phyloP scores from a whole-genome alignment of 2,329 filamentous ascomycete genomes.

The Colletotrichum sansevieriae region DNA sequence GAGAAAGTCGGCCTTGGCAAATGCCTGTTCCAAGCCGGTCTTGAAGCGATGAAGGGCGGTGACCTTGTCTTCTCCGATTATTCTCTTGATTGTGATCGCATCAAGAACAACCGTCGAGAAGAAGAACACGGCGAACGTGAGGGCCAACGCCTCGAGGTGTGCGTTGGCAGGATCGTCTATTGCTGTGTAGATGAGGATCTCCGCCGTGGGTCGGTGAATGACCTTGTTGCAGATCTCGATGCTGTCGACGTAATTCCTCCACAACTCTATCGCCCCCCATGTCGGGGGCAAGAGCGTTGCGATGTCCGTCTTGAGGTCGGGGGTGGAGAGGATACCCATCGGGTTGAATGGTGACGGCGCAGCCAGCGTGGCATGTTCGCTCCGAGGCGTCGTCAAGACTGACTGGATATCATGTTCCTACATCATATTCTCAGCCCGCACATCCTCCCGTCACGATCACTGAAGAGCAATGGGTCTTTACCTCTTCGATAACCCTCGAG shows the following conservation, averaged over 20 bases:
- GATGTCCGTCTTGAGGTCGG: slow-evolving; percentile 37
- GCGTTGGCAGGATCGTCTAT: slow-evolving; percentile 48
- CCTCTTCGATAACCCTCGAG: slow-evolving; percentile 52
- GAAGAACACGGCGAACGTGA: slow-evolving; percentile 65
- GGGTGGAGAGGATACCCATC: slow-evolving; percentile 50
- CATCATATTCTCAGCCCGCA: neutral
- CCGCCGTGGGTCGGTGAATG: slow-evolving; percentile 48
- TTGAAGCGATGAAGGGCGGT: slow-evolving; percentile 48
- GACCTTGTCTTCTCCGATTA: slow-evolving; percentile 45
- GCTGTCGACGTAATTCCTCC: slow-evolving; percentile 48
- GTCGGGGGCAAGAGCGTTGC: slow-evolving; percentile 45
- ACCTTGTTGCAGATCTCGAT: slow-evolving; percentile 49
- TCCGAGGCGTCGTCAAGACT: slow-evolving; percentile 39
- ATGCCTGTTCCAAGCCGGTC: slow-evolving; percentile 52
- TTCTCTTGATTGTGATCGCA: slow-evolving; percentile 51
- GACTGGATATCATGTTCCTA: slow-evolving; percentile 44
- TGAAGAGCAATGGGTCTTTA: neutral
- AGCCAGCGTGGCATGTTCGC: neutral
- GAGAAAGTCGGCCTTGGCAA: slow-evolving; percentile 55
- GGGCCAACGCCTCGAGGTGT: slow-evolving; percentile 48
- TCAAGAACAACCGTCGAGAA: slow-evolving; percentile 58
- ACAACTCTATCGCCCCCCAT: slow-evolving; percentile 47
- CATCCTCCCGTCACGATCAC: neutral
- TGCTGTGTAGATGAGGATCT: slow-evolving; percentile 51
- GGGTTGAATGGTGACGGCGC: slow-evolving; percentile 48